Base-by-base conservation (phyloP, 352 stramenopile genomes). In the Pythium angustatum region DNA sequence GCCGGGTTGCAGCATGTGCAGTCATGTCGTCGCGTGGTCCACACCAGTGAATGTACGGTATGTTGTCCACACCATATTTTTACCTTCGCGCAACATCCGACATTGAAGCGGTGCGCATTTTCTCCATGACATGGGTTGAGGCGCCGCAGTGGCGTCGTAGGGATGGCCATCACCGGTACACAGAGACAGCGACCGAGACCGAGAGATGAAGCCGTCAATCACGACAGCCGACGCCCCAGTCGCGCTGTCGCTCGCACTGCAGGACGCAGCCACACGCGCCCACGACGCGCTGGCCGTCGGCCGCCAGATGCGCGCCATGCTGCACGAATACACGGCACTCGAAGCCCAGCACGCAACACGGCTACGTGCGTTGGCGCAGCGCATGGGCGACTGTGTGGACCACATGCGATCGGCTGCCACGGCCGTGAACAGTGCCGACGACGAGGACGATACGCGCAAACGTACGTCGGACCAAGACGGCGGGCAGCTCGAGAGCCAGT, bases 271-370 rank as follows among this genome's bases (percentile, higher is more conserved):
- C 6, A 26, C 43, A 44, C 51, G 59, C 48, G 64, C 68, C 27
- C 63, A 50, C n/a, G 55, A 62, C 27, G 64, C 69, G 33, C 38
- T 76, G 15, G 27, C 21, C 17, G 69, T 62, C 30, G 58, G 69
- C 48, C 53, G 44, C 47, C 68, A 75, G 59, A 66, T 75, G 64
- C 55, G 52, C 31, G 53, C 45, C 21, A 77, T 74, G 66, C 66
- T 74, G 45, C 62, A 52, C 26, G 66, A 77, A 55, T 77, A 72
- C 62, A 59, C 54, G 54, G 33, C 53, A 48, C 70, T 77, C 0
- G 67, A 74, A 33, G 58, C 62, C 19, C 33, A 64, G 51, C 67
- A 74, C 58, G 67, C 67, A 36, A 27, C 44, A 57, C 67, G 62
- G 34, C 49, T 74, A 11, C 57, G 62, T 24, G 33, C 28, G 19